A percentile compares a stretch with the other conserved stretches of the same genome.
Conservation (phyloP, 257 asterid genomes). For the Nicotiana knightiana region DNA sequence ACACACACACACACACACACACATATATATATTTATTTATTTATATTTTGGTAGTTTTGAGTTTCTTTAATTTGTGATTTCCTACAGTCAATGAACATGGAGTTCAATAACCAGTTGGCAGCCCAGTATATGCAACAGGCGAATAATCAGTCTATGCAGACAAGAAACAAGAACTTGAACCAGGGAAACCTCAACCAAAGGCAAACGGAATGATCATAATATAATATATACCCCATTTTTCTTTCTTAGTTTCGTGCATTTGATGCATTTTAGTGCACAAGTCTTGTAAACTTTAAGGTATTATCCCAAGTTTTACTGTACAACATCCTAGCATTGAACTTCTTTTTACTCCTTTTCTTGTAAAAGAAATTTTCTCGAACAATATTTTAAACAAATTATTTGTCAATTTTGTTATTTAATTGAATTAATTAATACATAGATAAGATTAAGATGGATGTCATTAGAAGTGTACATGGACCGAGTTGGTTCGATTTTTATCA, state of each 20-base stretch:
- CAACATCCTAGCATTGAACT: background rate
- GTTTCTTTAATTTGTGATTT: background rate
- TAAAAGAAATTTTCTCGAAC: background rate
- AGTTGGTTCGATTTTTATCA: no score
- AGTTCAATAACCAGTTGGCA: conserved; percentile 50
- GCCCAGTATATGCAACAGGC: conserved; percentile 40
- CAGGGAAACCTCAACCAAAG: background rate
- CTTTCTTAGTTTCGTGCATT: background rate
- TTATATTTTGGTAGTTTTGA: background rate
- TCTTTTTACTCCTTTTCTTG: background rate
- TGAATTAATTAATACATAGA: no score
- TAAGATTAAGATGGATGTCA: no score
- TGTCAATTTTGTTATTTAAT: background rate
- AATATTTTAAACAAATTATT: background rate
- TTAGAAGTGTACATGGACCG: no score
- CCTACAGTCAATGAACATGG: conserved; percentile 59
- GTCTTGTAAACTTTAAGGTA: background rate
- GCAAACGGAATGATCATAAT: background rate
- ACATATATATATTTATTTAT: no score
- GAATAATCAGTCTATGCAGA: conserved; percentile 20
- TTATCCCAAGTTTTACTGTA: background rate
- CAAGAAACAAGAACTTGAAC: conserved; percentile 20
- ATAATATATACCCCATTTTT: background rate
- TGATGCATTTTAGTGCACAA: background rate
- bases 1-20: no score